These are phyloP conservation scores for Mariannaea sp. DNA, from an alignment of 2,329 filamentous ascomycete species.

Conservation along the genomic window DNA sequence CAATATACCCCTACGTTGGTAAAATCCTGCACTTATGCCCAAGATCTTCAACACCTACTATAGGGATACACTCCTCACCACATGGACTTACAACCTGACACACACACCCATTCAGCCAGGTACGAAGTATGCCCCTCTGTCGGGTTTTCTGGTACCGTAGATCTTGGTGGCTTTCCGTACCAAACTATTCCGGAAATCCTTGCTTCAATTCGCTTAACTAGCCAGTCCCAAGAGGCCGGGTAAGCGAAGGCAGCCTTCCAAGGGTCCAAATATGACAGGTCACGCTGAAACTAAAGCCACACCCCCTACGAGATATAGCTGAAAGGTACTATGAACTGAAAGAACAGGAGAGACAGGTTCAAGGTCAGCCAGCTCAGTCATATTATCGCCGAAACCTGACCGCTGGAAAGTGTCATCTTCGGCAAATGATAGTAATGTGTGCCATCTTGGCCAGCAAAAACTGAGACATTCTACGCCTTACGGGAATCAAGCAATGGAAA, in stretches of 20 bases:
- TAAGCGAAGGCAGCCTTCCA: conserved; percentile 21
- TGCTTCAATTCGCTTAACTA: conserved; percentile 24
- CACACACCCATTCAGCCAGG: conserved; percentile 15
- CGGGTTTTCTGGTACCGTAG: conserved; percentile 19
- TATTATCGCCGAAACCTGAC: background rate
- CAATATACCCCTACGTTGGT: background rate
- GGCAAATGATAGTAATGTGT: background rate
- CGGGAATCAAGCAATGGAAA: conserved; percentile 13
- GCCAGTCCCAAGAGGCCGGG: conserved; percentile 26
- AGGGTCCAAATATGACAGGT: conserved; percentile 30
- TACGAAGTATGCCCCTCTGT: conserved; percentile 7
- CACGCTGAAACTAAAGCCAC: conserved; percentile 21
- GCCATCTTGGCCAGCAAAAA: conserved; percentile 1
- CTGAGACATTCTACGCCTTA: conserved; percentile 10
- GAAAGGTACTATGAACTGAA: background rate
- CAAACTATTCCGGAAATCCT: conserved; percentile 30
- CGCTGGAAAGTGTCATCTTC: background rate
- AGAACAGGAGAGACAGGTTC: background rate
- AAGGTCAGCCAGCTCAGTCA: background rate
- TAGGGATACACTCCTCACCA: background rate
- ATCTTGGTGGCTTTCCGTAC: conserved; percentile 25
- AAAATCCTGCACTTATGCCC: background rate
- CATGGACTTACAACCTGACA: conserved; percentile 1
- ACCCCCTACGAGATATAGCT: background rate
- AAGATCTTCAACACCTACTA: background rate